A percentile compares a stretch with the other conserved stretches of the same genome.
Evolutionary conservation across 352 stramenopile species (phyloP).

Genomic region (Elongisporangium prolatum): DNA sequence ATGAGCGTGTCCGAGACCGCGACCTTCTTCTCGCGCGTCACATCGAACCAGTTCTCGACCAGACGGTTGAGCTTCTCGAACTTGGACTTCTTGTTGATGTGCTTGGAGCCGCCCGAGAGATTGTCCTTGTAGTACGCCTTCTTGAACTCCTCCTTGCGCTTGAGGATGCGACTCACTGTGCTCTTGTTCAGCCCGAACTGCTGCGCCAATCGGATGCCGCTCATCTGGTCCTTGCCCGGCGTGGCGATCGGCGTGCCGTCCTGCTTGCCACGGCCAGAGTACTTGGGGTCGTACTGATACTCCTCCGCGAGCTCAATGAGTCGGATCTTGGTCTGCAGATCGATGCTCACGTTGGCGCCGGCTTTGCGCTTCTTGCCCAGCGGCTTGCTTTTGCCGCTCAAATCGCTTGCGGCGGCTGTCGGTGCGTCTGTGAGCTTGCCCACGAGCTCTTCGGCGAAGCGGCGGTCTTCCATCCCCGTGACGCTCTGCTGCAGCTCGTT

Average conservation of each 20-base stretch:
- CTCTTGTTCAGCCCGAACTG: conserved; percentile 82
- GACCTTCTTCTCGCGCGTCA: conserved; percentile 68
- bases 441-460: conserved; percentile 11
- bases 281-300: conserved; percentile 77
- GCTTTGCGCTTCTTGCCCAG: conserved; percentile 51
- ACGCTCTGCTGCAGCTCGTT: conserved; percentile 42
- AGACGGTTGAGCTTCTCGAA: conserved; percentile 80
- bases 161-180: conserved; percentile 80
- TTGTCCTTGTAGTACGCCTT: conserved; percentile 86
- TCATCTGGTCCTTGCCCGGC: conserved; percentile 48
- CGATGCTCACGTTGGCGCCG: conserved; percentile 63
- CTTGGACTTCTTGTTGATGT: conserved; percentile 88
- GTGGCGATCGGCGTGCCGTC: conserved; percentile 8
- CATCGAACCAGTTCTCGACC: conserved; percentile 82
- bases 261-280: conserved; percentile 28
- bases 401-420: conserved; percentile 1
- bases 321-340: conserved; percentile 82
- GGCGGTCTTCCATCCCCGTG: conserved; percentile 29
- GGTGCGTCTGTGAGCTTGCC: conserved; percentile 27
- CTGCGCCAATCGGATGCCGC: conserved; percentile 62
- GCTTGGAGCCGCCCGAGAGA: conserved; percentile 75
- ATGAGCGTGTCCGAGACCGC: conserved; percentile 69
- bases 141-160: conserved; percentile 85
- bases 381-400: conserved; percentile 4
- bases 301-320: conserved; percentile 79